phyloP scores from a whole-genome alignment of 192 early-diverging fungal genomes.

The Geranomyces michiganensis region DNA sequence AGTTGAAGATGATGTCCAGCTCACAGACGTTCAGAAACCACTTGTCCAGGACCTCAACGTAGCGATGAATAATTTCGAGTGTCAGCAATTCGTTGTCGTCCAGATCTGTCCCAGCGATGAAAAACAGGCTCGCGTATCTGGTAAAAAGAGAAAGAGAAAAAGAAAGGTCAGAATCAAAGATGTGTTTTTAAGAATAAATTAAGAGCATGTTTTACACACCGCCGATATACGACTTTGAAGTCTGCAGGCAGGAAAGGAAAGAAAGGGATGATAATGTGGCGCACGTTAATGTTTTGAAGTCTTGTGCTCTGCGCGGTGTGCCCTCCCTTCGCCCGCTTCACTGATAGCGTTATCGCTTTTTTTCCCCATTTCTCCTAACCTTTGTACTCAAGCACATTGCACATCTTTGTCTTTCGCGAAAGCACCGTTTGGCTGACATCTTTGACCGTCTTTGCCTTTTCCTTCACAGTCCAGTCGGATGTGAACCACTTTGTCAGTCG shows the following conservation, averaged over 20 bases:
- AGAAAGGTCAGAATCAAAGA: not conserved
- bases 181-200: not conserved
- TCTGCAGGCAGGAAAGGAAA: constrained; percentile 35
- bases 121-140: constrained; percentile 95
- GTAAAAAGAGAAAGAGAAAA: constrained; percentile 3
- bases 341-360: no score
- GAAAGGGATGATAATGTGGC: no score
- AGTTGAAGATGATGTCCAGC: constrained; percentile 98
- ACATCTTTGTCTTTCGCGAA: constrained; percentile 89
- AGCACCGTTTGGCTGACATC: constrained; percentile 91
- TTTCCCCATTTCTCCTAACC: no score
- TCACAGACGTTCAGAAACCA: constrained; percentile 98
- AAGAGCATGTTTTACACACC: constrained; percentile 33
- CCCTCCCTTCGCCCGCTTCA: no score
- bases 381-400: constrained; percentile 98
- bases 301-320: no score
- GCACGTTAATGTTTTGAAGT: no score
- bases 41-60: constrained; percentile 95
- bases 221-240: constrained; percentile 79
- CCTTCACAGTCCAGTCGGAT: constrained; percentile 70
- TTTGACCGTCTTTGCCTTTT: constrained; percentile 93
- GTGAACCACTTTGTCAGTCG: constrained; percentile 63
- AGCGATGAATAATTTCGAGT: constrained; percentile 96
- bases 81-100: constrained; percentile 94
- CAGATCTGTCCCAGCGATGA: constrained; percentile 90